Evolutionary conservation across 78 protist genomes (phyloP).

Genomic region (Protostelium mycophagum): DNA sequence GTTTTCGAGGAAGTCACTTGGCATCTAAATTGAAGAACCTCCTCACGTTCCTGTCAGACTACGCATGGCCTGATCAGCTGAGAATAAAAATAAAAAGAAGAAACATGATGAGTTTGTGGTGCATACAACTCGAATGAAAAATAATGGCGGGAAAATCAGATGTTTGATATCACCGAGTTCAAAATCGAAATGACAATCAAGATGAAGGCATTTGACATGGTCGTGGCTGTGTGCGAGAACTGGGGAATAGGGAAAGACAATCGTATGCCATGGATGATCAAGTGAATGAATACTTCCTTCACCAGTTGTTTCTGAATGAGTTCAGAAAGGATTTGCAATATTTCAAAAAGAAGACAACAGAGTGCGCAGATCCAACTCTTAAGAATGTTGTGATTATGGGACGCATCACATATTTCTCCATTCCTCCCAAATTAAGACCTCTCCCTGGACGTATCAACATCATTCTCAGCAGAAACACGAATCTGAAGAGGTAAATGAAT

Average conservation of each 20-base stretch:
- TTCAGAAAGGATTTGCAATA: neutral
- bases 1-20: too few species aligned
- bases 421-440: slow-evolving; percentile 3
- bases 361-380: neutral
- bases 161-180: too few species aligned
- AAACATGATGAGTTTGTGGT: too few species aligned
- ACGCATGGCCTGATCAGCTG: too few species aligned
- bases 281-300: neutral
- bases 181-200: too few species aligned
- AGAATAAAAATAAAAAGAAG: too few species aligned
- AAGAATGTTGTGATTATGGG: slow-evolving; percentile 6
- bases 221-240: neutral
- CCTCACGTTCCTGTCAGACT: too few species aligned
- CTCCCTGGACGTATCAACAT: neutral
- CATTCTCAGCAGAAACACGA: slow-evolving; percentile 8
- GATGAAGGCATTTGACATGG: neutral
- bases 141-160: too few species aligned
- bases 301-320: too few species aligned
- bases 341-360: neutral
- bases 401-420: neutral
- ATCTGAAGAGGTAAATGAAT: neutral
- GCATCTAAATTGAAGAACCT: too few species aligned
- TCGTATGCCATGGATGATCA: neutral
- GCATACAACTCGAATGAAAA: too few species aligned
- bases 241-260: neutral